phyloP scores from a whole-genome alignment of 805 yeast species.

The Cyberlindnera americana region DNA sequence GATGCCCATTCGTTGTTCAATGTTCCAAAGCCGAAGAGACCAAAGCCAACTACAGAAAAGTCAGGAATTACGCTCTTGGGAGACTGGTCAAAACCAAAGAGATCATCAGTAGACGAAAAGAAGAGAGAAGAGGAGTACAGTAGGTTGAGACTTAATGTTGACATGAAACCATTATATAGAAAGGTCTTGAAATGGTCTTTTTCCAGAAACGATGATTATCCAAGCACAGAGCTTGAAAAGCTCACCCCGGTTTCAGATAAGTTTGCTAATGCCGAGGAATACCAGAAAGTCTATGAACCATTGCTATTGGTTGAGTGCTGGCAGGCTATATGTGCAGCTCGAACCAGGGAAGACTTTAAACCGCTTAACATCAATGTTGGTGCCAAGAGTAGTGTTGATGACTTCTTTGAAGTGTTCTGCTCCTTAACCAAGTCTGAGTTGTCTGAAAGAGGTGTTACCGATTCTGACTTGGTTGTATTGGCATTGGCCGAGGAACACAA shows the following conservation, averaged over 20 bases:
- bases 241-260: slow-evolving; percentile 42
- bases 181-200: slow-evolving; percentile 77
- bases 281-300: slow-evolving; percentile 71
- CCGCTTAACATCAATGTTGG: slow-evolving; percentile 74
- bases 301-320: slow-evolving; percentile 85
- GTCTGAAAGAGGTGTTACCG: slow-evolving; percentile 54
- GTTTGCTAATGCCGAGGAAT: slow-evolving; percentile 60
- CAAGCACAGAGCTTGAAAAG: slow-evolving; percentile 44
- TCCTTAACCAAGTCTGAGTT: slow-evolving; percentile 54
- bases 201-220: slow-evolving; percentile 50
- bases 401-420: slow-evolving; percentile 83
- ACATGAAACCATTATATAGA: slow-evolving; percentile 68
- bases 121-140: slow-evolving; percentile 69
- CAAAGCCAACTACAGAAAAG: slow-evolving; percentile 24
- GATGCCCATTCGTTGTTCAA: slow-evolving; percentile 26
- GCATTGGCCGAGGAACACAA: slow-evolving; percentile 35
- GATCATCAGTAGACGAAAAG: slow-evolving; percentile 30
- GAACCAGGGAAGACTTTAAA: slow-evolving; percentile 47
- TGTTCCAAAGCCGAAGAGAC: slow-evolving; percentile 10
- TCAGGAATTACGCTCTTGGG: slow-evolving; percentile 34
- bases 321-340: slow-evolving; percentile 80
- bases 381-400: slow-evolving; percentile 76
- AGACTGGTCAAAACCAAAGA: slow-evolving; percentile 29
- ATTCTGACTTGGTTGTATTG: slow-evolving; percentile 71
- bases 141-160: slow-evolving; percentile 76